These are phyloP conservation scores for Coemansia erecta DNA, from an alignment of 192 early-diverging fungal genomes.

Conservation along the genomic window DNA sequence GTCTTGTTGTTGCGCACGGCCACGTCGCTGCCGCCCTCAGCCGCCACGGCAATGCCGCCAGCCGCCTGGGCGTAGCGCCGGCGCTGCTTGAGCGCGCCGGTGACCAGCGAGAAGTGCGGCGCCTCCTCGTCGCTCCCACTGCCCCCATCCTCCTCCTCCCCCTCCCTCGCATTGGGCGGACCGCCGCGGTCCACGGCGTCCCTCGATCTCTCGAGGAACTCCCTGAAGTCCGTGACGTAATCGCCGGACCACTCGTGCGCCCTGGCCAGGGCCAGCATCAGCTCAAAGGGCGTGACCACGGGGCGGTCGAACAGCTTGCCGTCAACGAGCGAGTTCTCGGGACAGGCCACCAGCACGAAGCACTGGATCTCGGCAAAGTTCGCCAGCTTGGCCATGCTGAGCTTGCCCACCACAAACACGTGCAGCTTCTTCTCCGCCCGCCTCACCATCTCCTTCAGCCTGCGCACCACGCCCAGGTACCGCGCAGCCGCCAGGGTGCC, in stretches of 20 bases:
- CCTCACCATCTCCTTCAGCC: slow-evolving; percentile 74
- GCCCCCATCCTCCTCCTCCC: slow-evolving; percentile 38
- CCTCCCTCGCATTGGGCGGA: too few species aligned
- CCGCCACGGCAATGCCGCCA: slow-evolving; percentile 12
- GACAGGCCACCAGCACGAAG: slow-evolving; percentile 90
- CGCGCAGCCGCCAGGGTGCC: slow-evolving; percentile 92
- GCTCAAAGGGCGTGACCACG: slow-evolving; percentile 91
- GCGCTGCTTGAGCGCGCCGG: slow-evolving; percentile 70
- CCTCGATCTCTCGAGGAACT: too few species aligned
- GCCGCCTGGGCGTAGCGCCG: slow-evolving; percentile 51
- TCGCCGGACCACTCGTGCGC: slow-evolving; percentile 65
- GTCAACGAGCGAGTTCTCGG: slow-evolving; percentile 92
- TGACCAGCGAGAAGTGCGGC: slow-evolving; percentile 88
- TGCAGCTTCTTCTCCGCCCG: slow-evolving; percentile 78
- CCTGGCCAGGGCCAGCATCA: slow-evolving; percentile 71
- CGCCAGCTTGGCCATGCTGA: slow-evolving; percentile 92
- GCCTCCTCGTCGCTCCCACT: slow-evolving; percentile 63
- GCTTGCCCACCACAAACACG: slow-evolving; percentile 88
- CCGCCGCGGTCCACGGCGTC: slow-evolving; percentile 37
- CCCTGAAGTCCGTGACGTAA: slow-evolving; percentile 68
- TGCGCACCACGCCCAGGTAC: slow-evolving; percentile 79
- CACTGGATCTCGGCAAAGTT: slow-evolving; percentile 96
- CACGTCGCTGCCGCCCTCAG: slow-evolving; percentile 41
- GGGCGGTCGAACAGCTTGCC: slow-evolving; percentile 87
- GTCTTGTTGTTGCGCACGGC: slow-evolving; percentile 57